Percentiles rank a stretch among this genome's conserved stretches.
These are phyloP conservation scores for Trichoderma asperelloides DNA, from an alignment of 495 filamentous ascomycete species.

Conservation along the genomic window DNA sequence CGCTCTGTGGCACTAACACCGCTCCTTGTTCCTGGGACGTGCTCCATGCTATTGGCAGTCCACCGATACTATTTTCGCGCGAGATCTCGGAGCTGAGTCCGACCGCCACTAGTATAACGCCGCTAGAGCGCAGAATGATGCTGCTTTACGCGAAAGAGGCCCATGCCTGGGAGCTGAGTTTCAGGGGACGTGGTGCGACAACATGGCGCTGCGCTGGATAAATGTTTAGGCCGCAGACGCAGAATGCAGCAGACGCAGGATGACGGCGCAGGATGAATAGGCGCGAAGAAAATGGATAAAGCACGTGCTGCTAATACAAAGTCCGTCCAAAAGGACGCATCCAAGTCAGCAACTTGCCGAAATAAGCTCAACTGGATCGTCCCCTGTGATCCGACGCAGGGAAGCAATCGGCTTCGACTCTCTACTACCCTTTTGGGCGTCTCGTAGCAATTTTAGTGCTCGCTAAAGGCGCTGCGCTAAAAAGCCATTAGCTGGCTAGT, in stretches of 20 bases:
- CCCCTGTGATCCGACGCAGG: no score
- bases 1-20: neutral
- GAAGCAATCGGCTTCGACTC: neutral
- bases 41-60: no score
- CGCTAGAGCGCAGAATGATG: neutral
- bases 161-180: neutral
- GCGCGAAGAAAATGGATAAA: no score
- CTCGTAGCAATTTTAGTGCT: neutral
- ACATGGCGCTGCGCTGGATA: neutral
- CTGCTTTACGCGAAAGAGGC: neutral
- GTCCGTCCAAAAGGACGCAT: no score
- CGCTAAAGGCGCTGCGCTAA: neutral
- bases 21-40: neutral
- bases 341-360: no score
- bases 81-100: neutral
- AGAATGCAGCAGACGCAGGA: no score
- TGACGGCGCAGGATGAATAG: no score
- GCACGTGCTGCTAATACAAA: no score
- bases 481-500: neutral
- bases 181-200: constrained; percentile 1
- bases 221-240: neutral
- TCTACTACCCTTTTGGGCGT: neutral
- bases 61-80: neutral
- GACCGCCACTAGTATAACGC: neutral
- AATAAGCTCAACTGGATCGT: no score